These are phyloP conservation scores for Ascochyta koolunga DNA, from an alignment of 2,329 filamentous ascomycete genomes.

Conservation along the genomic window DNA sequence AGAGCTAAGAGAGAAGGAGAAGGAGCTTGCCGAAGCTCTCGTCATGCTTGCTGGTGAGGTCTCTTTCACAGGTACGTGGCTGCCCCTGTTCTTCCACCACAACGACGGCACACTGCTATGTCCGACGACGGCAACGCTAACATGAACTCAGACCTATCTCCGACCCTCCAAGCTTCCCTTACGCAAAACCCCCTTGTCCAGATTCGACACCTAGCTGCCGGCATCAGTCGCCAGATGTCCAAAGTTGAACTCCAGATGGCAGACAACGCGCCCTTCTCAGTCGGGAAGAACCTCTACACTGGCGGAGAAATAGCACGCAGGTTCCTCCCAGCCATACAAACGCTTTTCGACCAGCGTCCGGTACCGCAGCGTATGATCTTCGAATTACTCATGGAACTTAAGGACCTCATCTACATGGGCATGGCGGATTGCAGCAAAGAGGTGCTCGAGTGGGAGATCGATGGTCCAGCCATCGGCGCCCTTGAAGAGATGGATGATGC, in stretches of 20 bases:
- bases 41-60: slow-evolving; percentile 43
- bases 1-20: slow-evolving; percentile 42
- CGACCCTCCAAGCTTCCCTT: slow-evolving; percentile 38
- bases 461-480: slow-evolving; percentile 26
- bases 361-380: slow-evolving; percentile 45
- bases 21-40: slow-evolving; percentile 42
- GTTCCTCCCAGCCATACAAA: slow-evolving; percentile 40
- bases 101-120: not conserved
- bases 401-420: slow-evolving; percentile 38
- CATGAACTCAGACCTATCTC: slow-evolving; percentile 32
- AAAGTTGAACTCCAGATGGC: slow-evolving; percentile 43
- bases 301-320: slow-evolving; percentile 42
- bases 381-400: slow-evolving; percentile 43
- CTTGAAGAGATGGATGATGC: slow-evolving; percentile 43
- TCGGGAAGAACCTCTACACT: slow-evolving; percentile 43
- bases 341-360: slow-evolving; percentile 40
- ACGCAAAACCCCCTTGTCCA: slow-evolving; percentile 42
- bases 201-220: slow-evolving; percentile 42
- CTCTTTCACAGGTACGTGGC: slow-evolving; percentile 36
- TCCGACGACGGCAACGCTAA: not conserved
- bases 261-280: slow-evolving; percentile 41
- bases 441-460: slow-evolving; percentile 40
- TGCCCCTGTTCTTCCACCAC: not conserved
- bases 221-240: slow-evolving; percentile 44
- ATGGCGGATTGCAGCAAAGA: slow-evolving; percentile 35